Base-by-base conservation (phyloP, 129 eudicot genomes). In the Pittosporum tobira region DNA sequence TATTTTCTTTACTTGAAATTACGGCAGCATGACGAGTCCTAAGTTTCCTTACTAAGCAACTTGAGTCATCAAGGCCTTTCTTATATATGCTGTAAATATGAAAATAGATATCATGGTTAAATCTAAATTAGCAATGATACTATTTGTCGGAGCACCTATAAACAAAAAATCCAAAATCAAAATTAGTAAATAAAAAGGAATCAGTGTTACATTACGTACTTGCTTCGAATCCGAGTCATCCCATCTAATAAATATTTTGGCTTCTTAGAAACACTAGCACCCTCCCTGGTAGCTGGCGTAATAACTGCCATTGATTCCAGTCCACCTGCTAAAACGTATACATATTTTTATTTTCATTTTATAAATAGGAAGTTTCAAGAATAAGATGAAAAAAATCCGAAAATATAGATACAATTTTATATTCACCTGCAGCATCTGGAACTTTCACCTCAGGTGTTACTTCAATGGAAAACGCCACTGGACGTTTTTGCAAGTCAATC, bases 251-350 rank as follows among this genome's bases (percentile, higher is more conserved):
- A 38, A 56, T 59, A 59, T 51, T 72, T 80, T 24, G 82, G 75
- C 75, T 90, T 90, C 68, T 57, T 57, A 6, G 54, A 36, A 40
- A 71, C 48, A 63, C 73, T 68, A 59, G 63, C 54, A 36, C 71
- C 62, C 65, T 86, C 88, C 67, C 44, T 75, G 30, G 77, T 44
- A 66, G 88, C 88, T 15, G 97, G 95, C 22, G 97, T 89, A 25
- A 42, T 87, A 22, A 83, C 71, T 68, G 64, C 77, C 53, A 79
- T 63, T 38, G 50, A 38, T 31, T 83, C 84, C 3, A n/a, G n/a
- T n/a, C n/a, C 69, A 58, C 77, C 88, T 75, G 82, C 62, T 51
- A 30, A 46, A 48, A n/a, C 16, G 18, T 51, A 59, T 19, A 31
- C 29, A 37, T 31, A n/a, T n/a, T n/a, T n/a, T n/a, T n/a, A n/a